Evolutionary conservation across 202 grass and related monocot species (phyloP).

Genomic region (Musa balbisiana): DNA sequence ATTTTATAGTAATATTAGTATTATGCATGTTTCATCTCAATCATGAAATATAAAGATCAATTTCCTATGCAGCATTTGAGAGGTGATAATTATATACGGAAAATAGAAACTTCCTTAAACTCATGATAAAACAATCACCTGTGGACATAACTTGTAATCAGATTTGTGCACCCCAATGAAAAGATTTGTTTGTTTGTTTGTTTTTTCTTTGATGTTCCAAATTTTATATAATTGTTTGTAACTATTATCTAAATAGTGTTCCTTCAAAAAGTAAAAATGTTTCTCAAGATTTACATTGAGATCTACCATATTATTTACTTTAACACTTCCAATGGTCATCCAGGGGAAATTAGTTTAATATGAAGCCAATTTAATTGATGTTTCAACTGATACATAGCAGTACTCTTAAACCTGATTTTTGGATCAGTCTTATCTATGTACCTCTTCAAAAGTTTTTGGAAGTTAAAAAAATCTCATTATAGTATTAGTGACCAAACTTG

Average conservation of each 20-base stretch:
- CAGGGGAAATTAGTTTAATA: too few relatives aligned
- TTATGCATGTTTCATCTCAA: conserved; percentile 12
- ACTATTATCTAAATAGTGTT: neutral
- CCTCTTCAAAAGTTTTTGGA: neutral
- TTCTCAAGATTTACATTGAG: neutral
- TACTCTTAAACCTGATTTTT: neutral
- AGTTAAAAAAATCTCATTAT: neutral
- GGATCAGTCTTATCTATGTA: neutral
- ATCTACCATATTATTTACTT: too few relatives aligned
- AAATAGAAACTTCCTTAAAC: neutral
- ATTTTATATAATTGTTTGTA: neutral
- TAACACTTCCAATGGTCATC: too few relatives aligned
- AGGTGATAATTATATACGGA: neutral
- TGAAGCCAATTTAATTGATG: too few relatives aligned
- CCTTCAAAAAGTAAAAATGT: neutral
- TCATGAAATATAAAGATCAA: neutral
- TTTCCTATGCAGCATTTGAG: neutral
- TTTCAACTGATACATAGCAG: too few relatives aligned
- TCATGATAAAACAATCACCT: neutral
- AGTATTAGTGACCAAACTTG: neutral
- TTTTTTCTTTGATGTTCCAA: neutral
- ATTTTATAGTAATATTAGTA: conserved; percentile 6
- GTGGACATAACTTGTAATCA: neutral
- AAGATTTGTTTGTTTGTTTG: neutral
- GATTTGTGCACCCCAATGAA: neutral